Conservation (phyloP, 75 land plant species). For the Sequoiadendron giganteum region DNA sequence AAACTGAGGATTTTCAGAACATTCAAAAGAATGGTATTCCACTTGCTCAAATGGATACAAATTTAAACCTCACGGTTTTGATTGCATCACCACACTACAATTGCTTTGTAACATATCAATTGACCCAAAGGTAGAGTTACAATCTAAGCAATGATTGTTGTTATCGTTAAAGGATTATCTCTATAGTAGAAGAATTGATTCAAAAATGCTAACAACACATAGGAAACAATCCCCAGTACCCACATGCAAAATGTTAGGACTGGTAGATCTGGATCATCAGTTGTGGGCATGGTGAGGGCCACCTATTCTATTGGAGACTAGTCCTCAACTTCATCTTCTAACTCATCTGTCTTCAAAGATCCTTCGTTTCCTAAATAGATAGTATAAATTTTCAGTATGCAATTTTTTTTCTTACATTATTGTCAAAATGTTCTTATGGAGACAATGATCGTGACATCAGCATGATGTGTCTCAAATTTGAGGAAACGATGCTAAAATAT, state of each 20-base stretch:
- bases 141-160: constrained; percentile 35
- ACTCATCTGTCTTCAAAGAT: not conserved
- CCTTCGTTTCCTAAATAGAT: not conserved
- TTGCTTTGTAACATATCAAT: not conserved
- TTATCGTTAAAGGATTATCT: constrained; percentile 19
- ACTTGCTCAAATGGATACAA: no score
- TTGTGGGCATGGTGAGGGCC: constrained; percentile 35
- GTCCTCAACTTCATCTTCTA: constrained; percentile 18
- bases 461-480: no score
- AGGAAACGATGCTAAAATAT: no score
- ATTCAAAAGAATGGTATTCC: no score
- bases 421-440: not conserved
- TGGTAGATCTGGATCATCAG: constrained; percentile 35
- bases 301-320: constrained; percentile 49
- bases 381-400: not conserved
- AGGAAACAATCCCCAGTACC: constrained; percentile 30
- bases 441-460: no score
- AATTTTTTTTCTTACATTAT: no score
- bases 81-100: no score
- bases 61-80: no score
- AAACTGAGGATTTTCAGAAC: no score
- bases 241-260: constrained; percentile 41
- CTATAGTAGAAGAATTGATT: constrained; percentile 41
- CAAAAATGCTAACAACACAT: constrained; percentile 25
- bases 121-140: constrained; percentile 32